These are phyloP conservation scores for Staphylotrichum tortipilum DNA, from an alignment of 495 filamentous ascomycete species.

Conservation along the genomic window DNA sequence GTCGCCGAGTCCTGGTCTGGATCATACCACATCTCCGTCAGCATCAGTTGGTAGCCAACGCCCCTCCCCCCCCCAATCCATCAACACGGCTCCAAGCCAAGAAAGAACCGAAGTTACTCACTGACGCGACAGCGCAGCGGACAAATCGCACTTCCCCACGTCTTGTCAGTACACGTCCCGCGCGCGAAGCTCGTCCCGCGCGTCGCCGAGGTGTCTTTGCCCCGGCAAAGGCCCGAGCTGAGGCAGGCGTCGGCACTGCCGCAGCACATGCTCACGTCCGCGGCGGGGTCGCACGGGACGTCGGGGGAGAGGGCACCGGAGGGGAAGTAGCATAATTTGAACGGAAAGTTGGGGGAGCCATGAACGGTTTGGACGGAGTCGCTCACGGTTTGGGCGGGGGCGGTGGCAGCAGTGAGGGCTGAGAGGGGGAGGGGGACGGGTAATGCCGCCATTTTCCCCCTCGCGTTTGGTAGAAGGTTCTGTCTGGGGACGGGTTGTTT, in stretches of 20 bases:
- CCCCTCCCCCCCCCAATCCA: neutral
- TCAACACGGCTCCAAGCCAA: neutral
- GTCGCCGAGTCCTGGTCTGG: slow-evolving; percentile 6
- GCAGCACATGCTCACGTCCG: slow-evolving; percentile 15
- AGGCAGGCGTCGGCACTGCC: slow-evolving; percentile 1
- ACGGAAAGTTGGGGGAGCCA: no score
- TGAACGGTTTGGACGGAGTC: no score
- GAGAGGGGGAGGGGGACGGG: no score
- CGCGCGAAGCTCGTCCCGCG: slow-evolving; percentile 3
- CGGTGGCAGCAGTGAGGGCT: no score
- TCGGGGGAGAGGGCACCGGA: neutral
- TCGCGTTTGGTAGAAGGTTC: no score
- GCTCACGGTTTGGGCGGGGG: no score
- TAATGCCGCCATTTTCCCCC: no score
- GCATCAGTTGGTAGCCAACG: neutral
- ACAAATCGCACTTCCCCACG: neutral
- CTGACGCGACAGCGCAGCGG: slow-evolving; percentile 8
- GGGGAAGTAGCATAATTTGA: slow-evolving; percentile 13
- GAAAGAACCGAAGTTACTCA: neutral
- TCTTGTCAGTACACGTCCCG: slow-evolving; percentile 11
- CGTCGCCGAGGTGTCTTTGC: neutral
- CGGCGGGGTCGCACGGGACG: slow-evolving; percentile 9
- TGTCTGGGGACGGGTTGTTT: no score
- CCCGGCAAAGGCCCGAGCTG: slow-evolving; percentile 5
- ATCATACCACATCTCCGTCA: neutral